Percentiles rank a stretch among this genome's conserved stretches.
Conservation (phyloP, 2,329 filamentous ascomycete species). For the Apiospora pterosperma region DNA sequence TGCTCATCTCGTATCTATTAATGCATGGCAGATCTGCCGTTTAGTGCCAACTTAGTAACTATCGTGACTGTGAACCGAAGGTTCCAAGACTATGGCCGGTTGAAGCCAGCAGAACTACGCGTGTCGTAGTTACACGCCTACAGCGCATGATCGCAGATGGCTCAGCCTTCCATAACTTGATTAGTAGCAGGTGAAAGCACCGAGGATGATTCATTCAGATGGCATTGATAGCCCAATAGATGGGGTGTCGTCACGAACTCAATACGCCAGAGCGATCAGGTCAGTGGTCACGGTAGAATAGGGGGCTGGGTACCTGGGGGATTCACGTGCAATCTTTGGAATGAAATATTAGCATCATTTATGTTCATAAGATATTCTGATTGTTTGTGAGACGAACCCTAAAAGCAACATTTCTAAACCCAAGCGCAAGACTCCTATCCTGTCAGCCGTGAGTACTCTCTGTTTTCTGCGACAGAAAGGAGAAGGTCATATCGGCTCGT, state of each 20-base stretch:
- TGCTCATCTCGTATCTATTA: not conserved
- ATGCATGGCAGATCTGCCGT: not conserved
- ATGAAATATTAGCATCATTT: slow-evolving; percentile 26
- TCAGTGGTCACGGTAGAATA: not conserved
- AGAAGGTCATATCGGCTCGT: not conserved
- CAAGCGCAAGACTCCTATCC: not conserved
- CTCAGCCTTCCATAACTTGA: not conserved
- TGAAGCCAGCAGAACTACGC: not conserved
- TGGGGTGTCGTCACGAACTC: not conserved
- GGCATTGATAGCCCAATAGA: not conserved
- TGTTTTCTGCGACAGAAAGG: not conserved
- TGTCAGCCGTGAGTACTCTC: not conserved
- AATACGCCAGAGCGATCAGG: not conserved
- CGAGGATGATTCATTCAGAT: not conserved
- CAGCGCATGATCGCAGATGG: not conserved
- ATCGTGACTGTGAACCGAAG: not conserved
- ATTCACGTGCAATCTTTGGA: slow-evolving; percentile 12
- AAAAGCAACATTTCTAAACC: slow-evolving; percentile 5
- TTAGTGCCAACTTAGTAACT: not conserved
- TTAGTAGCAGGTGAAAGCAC: not conserved
- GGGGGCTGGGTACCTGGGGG: not conserved
- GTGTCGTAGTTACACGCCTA: not conserved
- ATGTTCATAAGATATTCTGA: slow-evolving; percentile 15
- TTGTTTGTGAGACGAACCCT: slow-evolving; percentile 35
- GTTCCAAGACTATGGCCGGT: not conserved